A percentile compares a stretch with the other conserved stretches of the same genome.
phyloP scores from a whole-genome alignment of 345 rosid genomes.

The Sonneratia alba region DNA sequence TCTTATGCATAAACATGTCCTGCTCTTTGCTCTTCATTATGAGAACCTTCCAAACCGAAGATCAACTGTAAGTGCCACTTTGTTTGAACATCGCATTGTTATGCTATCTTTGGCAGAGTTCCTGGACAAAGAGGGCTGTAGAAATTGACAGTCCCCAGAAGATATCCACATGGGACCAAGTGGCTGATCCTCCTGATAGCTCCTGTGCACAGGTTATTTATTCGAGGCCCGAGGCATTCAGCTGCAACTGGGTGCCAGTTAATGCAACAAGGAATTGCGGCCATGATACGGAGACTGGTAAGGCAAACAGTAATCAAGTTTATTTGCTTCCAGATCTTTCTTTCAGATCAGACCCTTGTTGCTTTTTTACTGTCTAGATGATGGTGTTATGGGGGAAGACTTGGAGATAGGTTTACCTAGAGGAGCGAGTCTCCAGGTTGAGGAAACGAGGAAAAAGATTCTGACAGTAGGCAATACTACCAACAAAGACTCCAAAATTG shows the following conservation, averaged over 20 bases:
- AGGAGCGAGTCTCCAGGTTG: slow-evolving; percentile 11
- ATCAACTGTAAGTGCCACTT: background rate
- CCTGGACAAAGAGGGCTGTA: slow-evolving; percentile 29
- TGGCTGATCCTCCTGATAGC: slow-evolving; percentile 28
- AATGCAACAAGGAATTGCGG: slow-evolving; percentile 12
- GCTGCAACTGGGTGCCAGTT: slow-evolving; percentile 29
- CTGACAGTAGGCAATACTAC: slow-evolving; percentile 11
- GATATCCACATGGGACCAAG: slow-evolving; percentile 18
- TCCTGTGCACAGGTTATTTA: slow-evolving; percentile 29
- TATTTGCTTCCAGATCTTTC: background rate
- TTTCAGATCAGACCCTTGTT: slow-evolving; percentile 8
- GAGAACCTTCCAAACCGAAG: background rate
- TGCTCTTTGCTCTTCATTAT: background rate
- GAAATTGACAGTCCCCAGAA: slow-evolving; percentile 32
- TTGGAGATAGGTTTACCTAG: slow-evolving; percentile 27
- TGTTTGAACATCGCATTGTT: background rate
- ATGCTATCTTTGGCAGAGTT: slow-evolving; percentile 25
- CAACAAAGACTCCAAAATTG: slow-evolving; percentile 16
- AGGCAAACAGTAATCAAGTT: background rate
- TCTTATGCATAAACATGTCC: background rate
- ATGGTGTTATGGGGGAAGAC: slow-evolving; percentile 23
- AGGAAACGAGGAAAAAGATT: slow-evolving; percentile 14
- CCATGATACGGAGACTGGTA: slow-evolving; percentile 27
- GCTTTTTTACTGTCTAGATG: slow-evolving; percentile 14
- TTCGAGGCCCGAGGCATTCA: slow-evolving; percentile 21